Evolutionary conservation across 192 early-diverging fungal genomes (phyloP).

Genomic region (Lunasporangiospora selenospora): DNA sequence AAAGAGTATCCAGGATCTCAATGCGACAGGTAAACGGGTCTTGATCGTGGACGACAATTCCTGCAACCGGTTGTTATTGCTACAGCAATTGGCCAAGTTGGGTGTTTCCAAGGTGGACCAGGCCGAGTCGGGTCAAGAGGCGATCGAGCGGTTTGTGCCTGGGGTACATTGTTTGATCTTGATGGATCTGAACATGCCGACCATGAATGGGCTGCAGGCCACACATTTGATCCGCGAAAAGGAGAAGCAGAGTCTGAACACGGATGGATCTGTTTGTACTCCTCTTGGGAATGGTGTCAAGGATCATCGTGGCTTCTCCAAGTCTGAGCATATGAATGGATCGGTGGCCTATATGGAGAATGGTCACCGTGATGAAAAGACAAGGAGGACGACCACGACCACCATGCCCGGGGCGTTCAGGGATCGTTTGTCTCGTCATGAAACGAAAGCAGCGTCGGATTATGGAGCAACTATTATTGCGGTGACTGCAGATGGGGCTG

Average conservation of each 20-base stretch:
- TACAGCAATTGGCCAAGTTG: conserved; percentile 28
- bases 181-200: conserved; percentile 48
- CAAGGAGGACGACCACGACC: too few species aligned
- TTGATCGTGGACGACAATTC: conserved; percentile 45
- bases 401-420: too few species aligned
- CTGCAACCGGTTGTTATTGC: conserved; percentile 34
- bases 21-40: conserved; percentile 26
- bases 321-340: too few species aligned
- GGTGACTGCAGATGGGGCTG: conserved; percentile 28
- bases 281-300: too few species aligned
- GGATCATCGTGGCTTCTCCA: too few species aligned
- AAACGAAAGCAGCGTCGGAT: too few species aligned
- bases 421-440: too few species aligned
- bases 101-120: conserved; percentile 31
- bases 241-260: too few species aligned
- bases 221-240: conserved; percentile 35
- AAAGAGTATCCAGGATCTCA: conserved; percentile 25
- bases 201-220: conserved; percentile 34
- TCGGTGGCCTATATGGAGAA: too few species aligned
- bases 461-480: conserved; percentile 38
- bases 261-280: too few species aligned
- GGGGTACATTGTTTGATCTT: conserved; percentile 23
- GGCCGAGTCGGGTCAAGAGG: conserved; percentile 34
- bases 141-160: conserved; percentile 29
- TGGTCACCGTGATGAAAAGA: too few species aligned